A percentile compares a stretch with the other conserved stretches of the same genome.
phyloP scores from a whole-genome alignment of 2,329 filamentous ascomycete species.

The Ascochyta viciae-villosae region DNA sequence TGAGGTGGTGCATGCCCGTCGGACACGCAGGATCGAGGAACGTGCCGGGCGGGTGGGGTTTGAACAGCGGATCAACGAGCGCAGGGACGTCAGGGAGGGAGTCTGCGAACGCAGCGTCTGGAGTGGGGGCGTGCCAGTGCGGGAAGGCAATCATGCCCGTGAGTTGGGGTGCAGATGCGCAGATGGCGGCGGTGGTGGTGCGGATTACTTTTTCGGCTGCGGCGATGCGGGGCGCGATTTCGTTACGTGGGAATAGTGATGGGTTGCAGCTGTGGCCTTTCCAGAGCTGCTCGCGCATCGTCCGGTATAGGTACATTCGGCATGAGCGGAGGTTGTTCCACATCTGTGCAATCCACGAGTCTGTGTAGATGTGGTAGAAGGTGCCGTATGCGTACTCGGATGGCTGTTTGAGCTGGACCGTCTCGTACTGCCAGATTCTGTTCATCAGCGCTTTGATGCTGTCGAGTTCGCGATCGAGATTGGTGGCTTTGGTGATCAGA shows the following conservation, averaged over 20 bases:
- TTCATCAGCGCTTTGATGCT: conserved; percentile 29
- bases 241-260: conserved; percentile 20
- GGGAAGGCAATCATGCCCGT: conserved; percentile 39
- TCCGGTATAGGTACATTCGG: conserved; percentile 31
- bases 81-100: neutral
- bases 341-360: conserved; percentile 41
- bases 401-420: neutral
- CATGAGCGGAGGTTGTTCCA: conserved; percentile 40
- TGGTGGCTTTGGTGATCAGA: conserved; percentile 22
- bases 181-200: conserved; percentile 19
- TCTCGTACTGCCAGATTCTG: conserved; percentile 35
- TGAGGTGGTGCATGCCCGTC: conserved; percentile 35
- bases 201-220: conserved; percentile 25
- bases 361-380: conserved; percentile 39
- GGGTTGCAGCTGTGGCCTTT: conserved; percentile 21
- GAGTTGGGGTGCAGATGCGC: conserved; percentile 39
- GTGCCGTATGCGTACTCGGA: conserved; percentile 26
- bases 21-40: conserved; percentile 28
- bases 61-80: conserved; percentile 9
- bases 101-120: neutral
- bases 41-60: conserved; percentile 31
- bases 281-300: conserved; percentile 29
- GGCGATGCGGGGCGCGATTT: conserved; percentile 15
- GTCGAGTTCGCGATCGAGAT: conserved; percentile 33
- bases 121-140: neutral